phyloP scores from a whole-genome alignment of 148 eudicot genomes.

The Arctostaphylos glauca region DNA sequence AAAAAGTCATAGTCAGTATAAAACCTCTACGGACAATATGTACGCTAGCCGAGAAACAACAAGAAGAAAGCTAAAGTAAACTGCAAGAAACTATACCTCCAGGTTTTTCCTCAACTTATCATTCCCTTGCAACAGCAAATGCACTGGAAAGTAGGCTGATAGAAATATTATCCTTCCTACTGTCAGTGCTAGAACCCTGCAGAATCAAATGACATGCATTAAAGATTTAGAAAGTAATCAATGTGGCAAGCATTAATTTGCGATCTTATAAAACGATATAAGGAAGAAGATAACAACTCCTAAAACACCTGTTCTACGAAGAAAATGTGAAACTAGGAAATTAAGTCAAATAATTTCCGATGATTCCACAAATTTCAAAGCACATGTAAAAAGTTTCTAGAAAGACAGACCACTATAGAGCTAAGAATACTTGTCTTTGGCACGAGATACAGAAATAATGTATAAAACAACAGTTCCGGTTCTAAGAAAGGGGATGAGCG shows the following conservation, averaged over 20 bases:
- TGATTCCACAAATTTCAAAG: neutral
- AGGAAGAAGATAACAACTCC: neutral
- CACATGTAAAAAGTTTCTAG: neutral
- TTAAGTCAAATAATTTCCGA: neutral
- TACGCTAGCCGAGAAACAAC: too few relatives aligned
- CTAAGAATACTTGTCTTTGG: neutral
- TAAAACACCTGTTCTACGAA: neutral
- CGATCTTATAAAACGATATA: neutral
- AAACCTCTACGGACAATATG: too few relatives aligned
- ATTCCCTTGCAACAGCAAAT: conserved; percentile 74
- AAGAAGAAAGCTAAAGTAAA: neutral
- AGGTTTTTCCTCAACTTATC: conserved; percentile 78
- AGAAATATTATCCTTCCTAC: conserved; percentile 95
- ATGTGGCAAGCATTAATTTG: neutral
- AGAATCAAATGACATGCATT: conserved; percentile 17
- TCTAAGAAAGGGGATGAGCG: neutral
- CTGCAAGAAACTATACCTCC: conserved; percentile 54
- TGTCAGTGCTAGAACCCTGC: conserved; percentile 73
- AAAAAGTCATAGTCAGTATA: too few relatives aligned
- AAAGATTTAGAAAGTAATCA: neutral
- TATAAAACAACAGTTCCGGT: too few relatives aligned
- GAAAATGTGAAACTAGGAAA: neutral
- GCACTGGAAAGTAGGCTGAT: conserved; percentile 82
- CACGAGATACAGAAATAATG: too few relatives aligned
- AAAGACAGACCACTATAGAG: neutral